Percentiles rank a stretch among this genome's conserved stretches.
Conservation (phyloP, 345 rosid species). For the Citrus medica region DNA sequence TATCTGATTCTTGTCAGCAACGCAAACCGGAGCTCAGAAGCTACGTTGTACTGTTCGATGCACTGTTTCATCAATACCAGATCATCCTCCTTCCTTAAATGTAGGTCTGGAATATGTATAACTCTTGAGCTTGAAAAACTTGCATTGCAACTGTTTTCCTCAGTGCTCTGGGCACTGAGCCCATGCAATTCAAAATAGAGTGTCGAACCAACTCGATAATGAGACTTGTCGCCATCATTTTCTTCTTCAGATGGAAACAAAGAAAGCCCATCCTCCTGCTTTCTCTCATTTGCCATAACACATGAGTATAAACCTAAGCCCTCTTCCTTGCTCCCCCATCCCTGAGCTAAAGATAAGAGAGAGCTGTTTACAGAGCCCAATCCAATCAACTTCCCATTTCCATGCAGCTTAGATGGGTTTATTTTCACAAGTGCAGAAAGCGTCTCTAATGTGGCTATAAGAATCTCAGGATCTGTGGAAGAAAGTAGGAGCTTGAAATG, state of each 20-base stretch:
- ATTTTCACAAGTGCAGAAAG: constrained; percentile 85
- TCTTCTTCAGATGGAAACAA: constrained; percentile 78
- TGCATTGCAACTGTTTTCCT: constrained; percentile 29
- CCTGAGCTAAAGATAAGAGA: constrained; percentile 89
- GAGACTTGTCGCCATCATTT: constrained; percentile 58
- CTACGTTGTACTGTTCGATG: constrained; percentile 71
- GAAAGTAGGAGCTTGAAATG: constrained; percentile 89
- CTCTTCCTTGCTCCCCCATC: constrained; percentile 99
- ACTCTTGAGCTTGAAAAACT: constrained; percentile 48
- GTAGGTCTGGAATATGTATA: constrained; percentile 75
- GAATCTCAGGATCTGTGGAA: constrained; percentile 92
- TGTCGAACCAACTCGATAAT: constrained; percentile 69
- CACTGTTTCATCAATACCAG: constrained; percentile 70
- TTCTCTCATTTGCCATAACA: constrained; percentile 81
- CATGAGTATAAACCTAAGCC: constrained; percentile 92
- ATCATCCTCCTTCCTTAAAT: constrained; percentile 85
- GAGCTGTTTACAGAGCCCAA: constrained; percentile 82
- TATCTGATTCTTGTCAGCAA: constrained; percentile 88
- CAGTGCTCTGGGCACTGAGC: constrained; percentile 34
- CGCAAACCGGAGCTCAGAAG: constrained; percentile 75
- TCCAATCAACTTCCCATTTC: constrained; percentile 77
- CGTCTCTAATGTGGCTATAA: constrained; percentile 84
- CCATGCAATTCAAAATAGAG: constrained; percentile 90
- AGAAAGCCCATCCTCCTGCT: constrained; percentile 75
- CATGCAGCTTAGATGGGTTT: constrained; percentile 85